phyloP scores from a whole-genome alignment of 345 rosid genomes.

The Hibiscus syriacus region DNA sequence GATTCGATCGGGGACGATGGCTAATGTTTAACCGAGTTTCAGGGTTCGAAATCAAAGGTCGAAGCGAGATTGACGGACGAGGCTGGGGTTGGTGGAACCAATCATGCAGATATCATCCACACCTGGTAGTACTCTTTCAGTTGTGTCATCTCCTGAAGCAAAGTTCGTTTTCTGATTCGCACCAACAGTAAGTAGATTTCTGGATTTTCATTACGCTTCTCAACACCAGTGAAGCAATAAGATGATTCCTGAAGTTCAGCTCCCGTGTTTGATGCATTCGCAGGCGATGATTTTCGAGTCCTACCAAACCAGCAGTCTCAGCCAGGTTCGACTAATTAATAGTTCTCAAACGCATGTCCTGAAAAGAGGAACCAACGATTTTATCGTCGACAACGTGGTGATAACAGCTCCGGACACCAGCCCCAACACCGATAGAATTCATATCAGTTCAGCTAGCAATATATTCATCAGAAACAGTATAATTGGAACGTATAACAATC shows the following conservation, averaged over 20 bases:
- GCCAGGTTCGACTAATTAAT: constrained; percentile 15
- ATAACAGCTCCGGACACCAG: constrained; percentile 27
- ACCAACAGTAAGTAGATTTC: constrained; percentile 21
- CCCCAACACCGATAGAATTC: constrained; percentile 42
- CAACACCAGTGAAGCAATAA: neutral
- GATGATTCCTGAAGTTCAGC: neutral
- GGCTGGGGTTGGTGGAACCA: constrained; percentile 37
- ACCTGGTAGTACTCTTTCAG: constrained; percentile 8
- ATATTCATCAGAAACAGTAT: constrained; percentile 11
- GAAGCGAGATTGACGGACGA: constrained; percentile 22
- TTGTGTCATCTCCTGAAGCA: neutral
- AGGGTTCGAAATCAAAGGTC: constrained; percentile 17
- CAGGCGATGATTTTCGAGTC: no score
- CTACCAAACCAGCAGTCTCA: constrained; percentile 23
- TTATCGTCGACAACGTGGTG: constrained; percentile 11
- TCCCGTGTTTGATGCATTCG: neutral
- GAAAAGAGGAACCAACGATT: neutral
- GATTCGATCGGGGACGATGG: constrained; percentile 22
- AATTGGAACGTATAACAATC: constrained; percentile 23
- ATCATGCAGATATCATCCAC: constrained; percentile 29
- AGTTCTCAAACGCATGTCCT: constrained; percentile 29
- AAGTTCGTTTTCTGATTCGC: constrained; percentile 10
- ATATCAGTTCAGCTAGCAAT: constrained; percentile 18
- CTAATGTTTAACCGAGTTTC: constrained; percentile 12
- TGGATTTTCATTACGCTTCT: neutral